Conservation (phyloP, 169 alveolate species). For the Theileria sp. region DNA sequence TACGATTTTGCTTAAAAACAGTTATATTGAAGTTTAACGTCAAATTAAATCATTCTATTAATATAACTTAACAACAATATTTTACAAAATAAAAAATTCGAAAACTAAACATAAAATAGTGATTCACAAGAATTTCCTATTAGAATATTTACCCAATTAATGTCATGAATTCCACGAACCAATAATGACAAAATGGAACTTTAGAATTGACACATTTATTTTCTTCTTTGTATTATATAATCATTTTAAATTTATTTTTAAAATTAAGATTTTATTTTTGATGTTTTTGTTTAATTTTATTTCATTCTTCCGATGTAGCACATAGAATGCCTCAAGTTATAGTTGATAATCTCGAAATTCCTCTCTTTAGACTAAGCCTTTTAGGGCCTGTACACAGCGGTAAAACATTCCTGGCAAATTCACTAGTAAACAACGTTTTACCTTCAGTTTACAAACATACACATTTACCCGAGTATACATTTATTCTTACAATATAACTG, state of each 20-base stretch:
- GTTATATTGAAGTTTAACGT: not conserved
- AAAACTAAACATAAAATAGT: too few relatives aligned
- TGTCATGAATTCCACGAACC: not conserved
- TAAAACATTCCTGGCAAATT: slow-evolving; percentile 60
- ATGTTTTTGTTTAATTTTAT: not conserved
- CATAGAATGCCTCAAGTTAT: slow-evolving; percentile 53
- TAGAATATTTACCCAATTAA: not conserved
- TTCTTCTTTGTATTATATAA: not conserved
- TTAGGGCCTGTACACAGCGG: slow-evolving; percentile 57
- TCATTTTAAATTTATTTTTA: not conserved
- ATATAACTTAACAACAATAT: too few relatives aligned
- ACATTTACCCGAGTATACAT: slow-evolving; percentile 41
- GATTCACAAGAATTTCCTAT: too few relatives aligned
- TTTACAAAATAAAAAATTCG: not conserved
- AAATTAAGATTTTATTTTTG: not conserved
- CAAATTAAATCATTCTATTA: not conserved
- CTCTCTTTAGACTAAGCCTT: slow-evolving; percentile 56
- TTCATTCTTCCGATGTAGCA: not conserved
- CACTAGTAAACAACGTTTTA: slow-evolving; percentile 54
- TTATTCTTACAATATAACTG: not conserved
- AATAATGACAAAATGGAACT: not conserved
- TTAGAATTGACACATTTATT: not conserved
- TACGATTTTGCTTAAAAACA: not conserved
- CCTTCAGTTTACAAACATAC: slow-evolving; percentile 51
- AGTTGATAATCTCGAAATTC: slow-evolving; percentile 56